Percentiles rank a stretch among this genome's conserved stretches.
Conservation (phyloP, 2,329 filamentous ascomycete genomes). For the Ascocoryne sarcoides region DNA sequence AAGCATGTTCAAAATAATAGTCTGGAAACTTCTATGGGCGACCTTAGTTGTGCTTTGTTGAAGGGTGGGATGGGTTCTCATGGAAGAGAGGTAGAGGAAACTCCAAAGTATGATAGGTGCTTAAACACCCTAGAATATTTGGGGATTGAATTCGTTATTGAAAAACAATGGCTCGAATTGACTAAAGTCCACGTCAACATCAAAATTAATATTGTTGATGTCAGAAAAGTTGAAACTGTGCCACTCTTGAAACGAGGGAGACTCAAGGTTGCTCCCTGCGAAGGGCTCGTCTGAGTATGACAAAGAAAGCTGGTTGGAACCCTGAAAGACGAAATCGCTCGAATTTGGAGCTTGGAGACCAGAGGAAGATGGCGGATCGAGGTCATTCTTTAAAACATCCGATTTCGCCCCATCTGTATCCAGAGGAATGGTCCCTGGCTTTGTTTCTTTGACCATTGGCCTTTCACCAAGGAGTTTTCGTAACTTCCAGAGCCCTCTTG, state of each 20-base stretch:
- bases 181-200: constrained; percentile 8
- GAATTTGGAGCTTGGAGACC: neutral
- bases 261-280: neutral
- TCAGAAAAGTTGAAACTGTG: neutral
- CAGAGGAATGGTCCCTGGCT: constrained; percentile 1
- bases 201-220: constrained; percentile 10
- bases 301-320: too few relatives aligned
- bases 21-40: too few relatives aligned
- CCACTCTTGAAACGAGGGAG: neutral
- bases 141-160: too few relatives aligned
- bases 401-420: neutral
- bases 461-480: constrained; percentile 4
- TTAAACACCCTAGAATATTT: too few relatives aligned
- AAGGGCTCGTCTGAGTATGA: too few relatives aligned
- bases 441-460: constrained; percentile 1
- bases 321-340: neutral
- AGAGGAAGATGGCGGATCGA: neutral
- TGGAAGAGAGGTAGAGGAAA: too few relatives aligned
- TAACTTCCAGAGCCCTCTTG: constrained; percentile 14
- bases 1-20: too few relatives aligned
- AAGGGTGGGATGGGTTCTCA: too few relatives aligned
- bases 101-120: too few relatives aligned
- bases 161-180: constrained; percentile 10
- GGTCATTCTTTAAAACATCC: neutral
- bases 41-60: too few relatives aligned